These are phyloP conservation scores for Fusarium mexicanum DNA, from an alignment of 2,329 filamentous ascomycete genomes.

Conservation along the genomic window DNA sequence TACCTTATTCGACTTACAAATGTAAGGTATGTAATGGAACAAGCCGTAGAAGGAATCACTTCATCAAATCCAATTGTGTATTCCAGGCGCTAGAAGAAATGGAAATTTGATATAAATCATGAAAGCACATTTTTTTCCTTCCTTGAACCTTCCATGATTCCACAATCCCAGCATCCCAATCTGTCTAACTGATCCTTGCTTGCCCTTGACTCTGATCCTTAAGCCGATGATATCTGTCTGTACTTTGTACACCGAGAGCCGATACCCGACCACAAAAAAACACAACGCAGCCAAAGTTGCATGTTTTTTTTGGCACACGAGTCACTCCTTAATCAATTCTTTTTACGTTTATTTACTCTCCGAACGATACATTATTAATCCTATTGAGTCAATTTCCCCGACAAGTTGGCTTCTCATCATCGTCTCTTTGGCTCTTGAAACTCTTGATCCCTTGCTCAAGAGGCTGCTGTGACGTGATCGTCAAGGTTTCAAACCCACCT, in stretches of 20 bases:
- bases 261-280: slow-evolving; percentile 29
- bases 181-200: background rate
- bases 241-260: slow-evolving; percentile 38
- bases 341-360: slow-evolving; percentile 24
- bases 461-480: slow-evolving; percentile 37
- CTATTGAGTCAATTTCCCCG: background rate
- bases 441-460: slow-evolving; percentile 25
- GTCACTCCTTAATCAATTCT: slow-evolving; percentile 30
- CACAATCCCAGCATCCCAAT: slow-evolving; percentile 18
- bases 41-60: slow-evolving; percentile 8
- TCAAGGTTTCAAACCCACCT: slow-evolving; percentile 27
- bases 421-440: background rate
- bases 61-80: slow-evolving; percentile 4
- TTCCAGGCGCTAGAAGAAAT: slow-evolving; percentile 10
- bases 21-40: slow-evolving; percentile 9
- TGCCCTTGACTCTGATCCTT: background rate
- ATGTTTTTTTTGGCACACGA: slow-evolving; percentile 10
- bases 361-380: background rate
- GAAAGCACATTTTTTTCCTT: slow-evolving; percentile 24
- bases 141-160: slow-evolving; percentile 26
- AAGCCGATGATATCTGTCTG: slow-evolving; percentile 20
- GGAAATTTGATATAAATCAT: slow-evolving; percentile 11
- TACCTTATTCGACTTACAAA: slow-evolving; percentile 25
- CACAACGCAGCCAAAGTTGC: slow-evolving; percentile 1
- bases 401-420: background rate